These are phyloP conservation scores for Eucalyptus globulus DNA, from an alignment of 345 rosid genomes.

Conservation along the genomic window DNA sequence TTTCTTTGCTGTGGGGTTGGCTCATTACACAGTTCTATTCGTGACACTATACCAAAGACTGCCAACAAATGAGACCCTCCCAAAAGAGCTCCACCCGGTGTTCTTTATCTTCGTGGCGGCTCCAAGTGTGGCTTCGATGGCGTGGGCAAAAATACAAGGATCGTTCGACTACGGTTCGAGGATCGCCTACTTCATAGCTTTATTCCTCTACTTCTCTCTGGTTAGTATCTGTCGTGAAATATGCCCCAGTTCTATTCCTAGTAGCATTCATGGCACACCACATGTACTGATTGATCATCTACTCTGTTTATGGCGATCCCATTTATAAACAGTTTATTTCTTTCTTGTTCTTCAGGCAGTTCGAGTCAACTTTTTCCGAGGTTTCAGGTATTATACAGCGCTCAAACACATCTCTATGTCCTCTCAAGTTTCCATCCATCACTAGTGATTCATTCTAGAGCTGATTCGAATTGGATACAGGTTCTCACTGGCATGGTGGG, in stretches of 20 bases:
- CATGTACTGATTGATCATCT: neutral
- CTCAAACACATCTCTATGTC: neutral
- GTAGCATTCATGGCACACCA: neutral
- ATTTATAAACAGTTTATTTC: neutral
- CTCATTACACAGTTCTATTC: constrained; percentile 76
- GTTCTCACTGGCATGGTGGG: constrained; percentile 96
- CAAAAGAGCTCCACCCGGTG: constrained; percentile 93
- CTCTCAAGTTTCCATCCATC: neutral
- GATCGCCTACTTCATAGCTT: constrained; percentile 75
- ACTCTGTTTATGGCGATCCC: neutral
- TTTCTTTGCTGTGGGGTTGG: constrained; percentile 79
- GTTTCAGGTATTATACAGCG: constrained; percentile 41
- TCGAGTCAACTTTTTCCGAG: constrained; percentile 65
- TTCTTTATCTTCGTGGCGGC: constrained; percentile 91
- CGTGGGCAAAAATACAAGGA: constrained; percentile 69
- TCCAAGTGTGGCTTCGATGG: constrained; percentile 85
- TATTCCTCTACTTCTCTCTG: constrained; percentile 82
- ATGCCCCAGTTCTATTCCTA: neutral
- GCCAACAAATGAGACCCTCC: constrained; percentile 79
- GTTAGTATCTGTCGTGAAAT: constrained; percentile 3
- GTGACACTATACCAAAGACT: constrained; percentile 93
- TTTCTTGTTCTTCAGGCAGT: constrained; percentile 39
- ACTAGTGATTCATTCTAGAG: neutral
- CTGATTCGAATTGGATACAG: constrained; percentile 1
- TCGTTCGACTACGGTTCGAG: constrained; percentile 67